Evolutionary conservation across 768 basidiomycete genomes (phyloP).

Genomic region (Tulasnella sp.): DNA sequence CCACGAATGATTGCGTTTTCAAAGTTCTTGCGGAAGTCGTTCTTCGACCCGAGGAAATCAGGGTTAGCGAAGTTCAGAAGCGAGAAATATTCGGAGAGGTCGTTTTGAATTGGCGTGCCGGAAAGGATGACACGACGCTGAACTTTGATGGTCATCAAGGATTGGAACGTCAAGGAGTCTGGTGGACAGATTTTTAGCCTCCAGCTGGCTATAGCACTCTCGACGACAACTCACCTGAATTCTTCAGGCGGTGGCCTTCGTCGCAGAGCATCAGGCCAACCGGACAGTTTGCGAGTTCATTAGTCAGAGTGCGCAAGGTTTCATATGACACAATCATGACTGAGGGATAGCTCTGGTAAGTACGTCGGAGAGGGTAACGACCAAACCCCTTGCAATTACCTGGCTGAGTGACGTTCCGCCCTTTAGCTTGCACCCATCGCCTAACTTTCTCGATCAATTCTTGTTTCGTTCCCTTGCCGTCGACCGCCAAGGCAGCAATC

Average conservation of each 20-base stretch:
- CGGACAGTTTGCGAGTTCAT: conserved; percentile 72
- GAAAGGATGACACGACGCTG: conserved; percentile 91
- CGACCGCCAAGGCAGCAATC: conserved; percentile 81
- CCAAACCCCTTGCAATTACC: conserved; percentile 53
- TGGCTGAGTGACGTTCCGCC: conserved; percentile 89
- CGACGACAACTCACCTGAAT: conserved; percentile 66
- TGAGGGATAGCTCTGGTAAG: conserved; percentile 42
- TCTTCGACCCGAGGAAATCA: conserved; percentile 82
- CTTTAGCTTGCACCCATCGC: conserved; percentile 87
- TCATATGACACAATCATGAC: conserved; percentile 99
- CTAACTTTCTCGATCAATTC: conserved; percentile 77
- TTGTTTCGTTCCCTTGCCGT: conserved; percentile 88
- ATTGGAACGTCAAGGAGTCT: conserved; percentile 88
- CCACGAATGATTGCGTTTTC: conserved; percentile 90
- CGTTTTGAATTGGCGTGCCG: conserved; percentile 95
- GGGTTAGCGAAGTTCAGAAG: conserved; percentile 93
- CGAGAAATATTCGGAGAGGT: conserved; percentile 93
- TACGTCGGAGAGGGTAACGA: not conserved
- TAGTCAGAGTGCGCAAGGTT: conserved; percentile 80
- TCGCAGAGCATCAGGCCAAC: conserved; percentile 95
- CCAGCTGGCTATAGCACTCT: not conserved
- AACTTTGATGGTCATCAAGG: conserved; percentile 80
- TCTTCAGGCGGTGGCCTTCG: conserved; percentile 96
- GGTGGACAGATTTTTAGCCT: conserved; percentile 37
- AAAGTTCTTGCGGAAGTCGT: conserved; percentile 93